Evolutionary conservation across 2,329 filamentous ascomycete species (phyloP).

Genomic region (Sporothrix humicola): DNA sequence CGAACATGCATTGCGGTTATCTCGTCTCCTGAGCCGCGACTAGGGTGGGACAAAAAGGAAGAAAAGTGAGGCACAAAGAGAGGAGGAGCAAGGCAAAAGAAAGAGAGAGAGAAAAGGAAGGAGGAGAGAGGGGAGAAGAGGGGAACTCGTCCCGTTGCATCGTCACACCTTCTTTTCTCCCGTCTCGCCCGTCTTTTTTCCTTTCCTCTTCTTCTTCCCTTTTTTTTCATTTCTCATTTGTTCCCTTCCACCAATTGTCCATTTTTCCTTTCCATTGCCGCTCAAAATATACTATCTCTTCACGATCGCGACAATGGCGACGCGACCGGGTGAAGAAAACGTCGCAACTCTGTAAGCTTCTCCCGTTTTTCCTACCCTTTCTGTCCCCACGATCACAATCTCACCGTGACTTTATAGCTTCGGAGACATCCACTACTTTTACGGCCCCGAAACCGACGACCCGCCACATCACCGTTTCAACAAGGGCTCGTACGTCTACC

Average conservation of each 20-base stretch:
- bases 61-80: not conserved
- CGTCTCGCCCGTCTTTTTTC: not conserved
- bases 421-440: constrained; percentile 80
- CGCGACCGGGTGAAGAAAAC: constrained; percentile 54
- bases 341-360: constrained; percentile 54
- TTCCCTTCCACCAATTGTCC: not conserved
- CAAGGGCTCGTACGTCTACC: constrained; percentile 78
- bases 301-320: constrained; percentile 47
- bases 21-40: constrained; percentile 24
- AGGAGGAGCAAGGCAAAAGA: not conserved
- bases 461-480: constrained; percentile 82
- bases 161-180: constrained; percentile 18
- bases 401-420: constrained; percentile 58
- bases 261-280: not conserved
- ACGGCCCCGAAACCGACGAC: constrained; percentile 67
- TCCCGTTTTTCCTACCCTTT: not conserved
- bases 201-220: not conserved
- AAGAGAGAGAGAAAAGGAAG: not conserved
- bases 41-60: not conserved
- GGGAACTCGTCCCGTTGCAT: not conserved
- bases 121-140: not conserved
- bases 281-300: no score
- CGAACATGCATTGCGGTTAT: constrained; percentile 19
- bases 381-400: not conserved
- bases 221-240: not conserved